Conservation (phyloP, 306 rosid species). For the Dryas octopetala region DNA sequence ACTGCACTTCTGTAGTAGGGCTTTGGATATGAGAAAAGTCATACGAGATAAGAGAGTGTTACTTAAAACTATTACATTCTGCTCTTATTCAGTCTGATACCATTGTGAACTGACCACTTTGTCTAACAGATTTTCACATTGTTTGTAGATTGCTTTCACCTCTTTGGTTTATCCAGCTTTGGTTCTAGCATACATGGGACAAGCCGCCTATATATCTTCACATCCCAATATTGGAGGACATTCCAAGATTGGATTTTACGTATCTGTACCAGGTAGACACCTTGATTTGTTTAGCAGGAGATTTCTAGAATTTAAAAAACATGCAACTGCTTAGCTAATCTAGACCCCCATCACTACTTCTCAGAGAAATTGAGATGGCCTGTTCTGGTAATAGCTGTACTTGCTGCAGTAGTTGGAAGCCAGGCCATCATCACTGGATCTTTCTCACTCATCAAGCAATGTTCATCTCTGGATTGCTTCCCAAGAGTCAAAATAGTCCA, state of each 20-base stretch:
- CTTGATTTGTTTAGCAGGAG: constrained; percentile 23
- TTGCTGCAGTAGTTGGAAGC: constrained; percentile 95
- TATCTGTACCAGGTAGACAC: constrained; percentile 85
- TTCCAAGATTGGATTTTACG: constrained; percentile 66
- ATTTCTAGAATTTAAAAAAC: constrained; percentile 19
- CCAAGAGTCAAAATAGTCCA: constrained; percentile 90
- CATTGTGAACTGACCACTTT: constrained; percentile 22
- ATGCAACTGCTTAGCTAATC: constrained; percentile 30
- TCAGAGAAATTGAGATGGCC: constrained; percentile 90
- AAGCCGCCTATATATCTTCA: constrained; percentile 85
- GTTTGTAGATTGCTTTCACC: constrained; percentile 92
- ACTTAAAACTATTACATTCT: background rate
- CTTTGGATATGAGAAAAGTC: no score
- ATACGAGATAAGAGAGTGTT: no score
- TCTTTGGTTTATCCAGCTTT: constrained; percentile 88
- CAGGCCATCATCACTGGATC: constrained; percentile 97
- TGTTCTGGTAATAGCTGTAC: constrained; percentile 82
- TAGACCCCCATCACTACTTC: constrained; percentile 23
- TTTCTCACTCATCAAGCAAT: constrained; percentile 91
- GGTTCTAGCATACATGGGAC: constrained; percentile 97
- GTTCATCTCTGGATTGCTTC: constrained; percentile 86
- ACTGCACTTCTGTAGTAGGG: no score
- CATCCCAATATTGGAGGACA: constrained; percentile 38
- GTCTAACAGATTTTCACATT: constrained; percentile 26
- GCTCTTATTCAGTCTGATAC: background rate